These are phyloP conservation scores for Aspergillus aculeatus DNA, from an alignment of 2,329 filamentous ascomycete genomes.

Conservation along the genomic window DNA sequence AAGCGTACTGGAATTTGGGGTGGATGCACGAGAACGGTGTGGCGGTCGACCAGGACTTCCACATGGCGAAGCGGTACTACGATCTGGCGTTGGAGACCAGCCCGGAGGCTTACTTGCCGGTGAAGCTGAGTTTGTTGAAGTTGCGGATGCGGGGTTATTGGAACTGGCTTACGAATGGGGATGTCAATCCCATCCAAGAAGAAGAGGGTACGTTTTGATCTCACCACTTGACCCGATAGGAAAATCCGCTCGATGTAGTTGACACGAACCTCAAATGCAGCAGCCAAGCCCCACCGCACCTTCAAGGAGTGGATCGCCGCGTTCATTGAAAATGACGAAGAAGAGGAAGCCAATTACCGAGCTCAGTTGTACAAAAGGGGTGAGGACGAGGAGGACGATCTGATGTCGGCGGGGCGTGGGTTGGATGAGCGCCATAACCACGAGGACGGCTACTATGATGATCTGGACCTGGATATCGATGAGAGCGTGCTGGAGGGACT, in stretches of 20 bases:
- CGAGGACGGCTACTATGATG: constrained; percentile 58
- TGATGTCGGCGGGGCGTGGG: constrained; percentile 23
- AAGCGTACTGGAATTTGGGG: constrained; percentile 93
- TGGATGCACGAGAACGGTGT: constrained; percentile 99
- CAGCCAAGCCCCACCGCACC: constrained; percentile 69
- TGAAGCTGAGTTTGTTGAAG: constrained; percentile 83
- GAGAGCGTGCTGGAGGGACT: constrained; percentile 82
- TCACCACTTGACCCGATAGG: background rate
- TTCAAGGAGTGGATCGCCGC: constrained; percentile 82
- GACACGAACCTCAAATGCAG: constrained; percentile 46
- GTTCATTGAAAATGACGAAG: constrained; percentile 71
- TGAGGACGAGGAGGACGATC: constrained; percentile 36
- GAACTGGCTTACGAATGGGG: constrained; percentile 90
- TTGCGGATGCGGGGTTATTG: constrained; percentile 82
- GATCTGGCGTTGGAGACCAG: constrained; percentile 90
- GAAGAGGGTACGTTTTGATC: constrained; percentile 69
- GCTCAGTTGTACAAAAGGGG: constrained; percentile 49
- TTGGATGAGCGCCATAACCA: constrained; percentile 33
- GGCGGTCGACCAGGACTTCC: constrained; percentile 90
- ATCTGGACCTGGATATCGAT: constrained; percentile 63
- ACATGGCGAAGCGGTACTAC: constrained; percentile 94
- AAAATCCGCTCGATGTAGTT: too few species aligned
- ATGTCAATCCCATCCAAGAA: constrained; percentile 86
- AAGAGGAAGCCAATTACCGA: constrained; percentile 64
- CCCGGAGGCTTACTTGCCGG: constrained; percentile 87